Conservation (phyloP, 2,329 filamentous ascomycete genomes). For the Talaromyces sp. region DNA sequence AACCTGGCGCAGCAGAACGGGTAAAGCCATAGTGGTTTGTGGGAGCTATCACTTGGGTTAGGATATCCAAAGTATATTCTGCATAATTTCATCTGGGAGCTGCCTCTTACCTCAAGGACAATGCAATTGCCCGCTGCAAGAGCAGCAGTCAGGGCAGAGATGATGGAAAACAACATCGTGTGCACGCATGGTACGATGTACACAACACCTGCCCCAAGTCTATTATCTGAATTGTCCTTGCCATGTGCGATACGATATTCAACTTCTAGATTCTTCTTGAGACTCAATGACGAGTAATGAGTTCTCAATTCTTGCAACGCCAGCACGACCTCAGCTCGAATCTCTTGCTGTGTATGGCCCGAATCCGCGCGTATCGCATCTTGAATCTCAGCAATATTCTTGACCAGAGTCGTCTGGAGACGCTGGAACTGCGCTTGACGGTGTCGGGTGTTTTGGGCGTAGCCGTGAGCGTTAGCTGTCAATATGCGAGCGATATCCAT, state of each 20-base stretch:
- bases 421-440: slow-evolving; percentile 43
- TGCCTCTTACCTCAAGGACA: slow-evolving; percentile 49
- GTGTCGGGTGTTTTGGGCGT: slow-evolving; percentile 41
- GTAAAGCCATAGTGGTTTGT: slow-evolving; percentile 28
- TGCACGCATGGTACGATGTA: slow-evolving; percentile 54
- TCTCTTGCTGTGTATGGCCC: slow-evolving; percentile 34
- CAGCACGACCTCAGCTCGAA: slow-evolving; percentile 30
- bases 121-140: slow-evolving; percentile 57
- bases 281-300: slow-evolving; percentile 25
- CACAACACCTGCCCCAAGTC: slow-evolving; percentile 31
- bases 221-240: slow-evolving; percentile 19
- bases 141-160: slow-evolving; percentile 51
- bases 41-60: too few relatives aligned
- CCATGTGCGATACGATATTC: slow-evolving; percentile 29
- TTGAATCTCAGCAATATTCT: slow-evolving; percentile 31
- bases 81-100: too few relatives aligned
- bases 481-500: slow-evolving; percentile 33
- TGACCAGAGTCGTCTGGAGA: slow-evolving; percentile 38
- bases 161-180: slow-evolving; percentile 52
- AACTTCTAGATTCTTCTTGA: slow-evolving; percentile 20
- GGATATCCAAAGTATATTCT: too few relatives aligned
- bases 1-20: slow-evolving; percentile 27
- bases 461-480: slow-evolving; percentile 42
- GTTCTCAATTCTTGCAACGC: slow-evolving; percentile 31
- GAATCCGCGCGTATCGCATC: slow-evolving; percentile 37